Base-by-base conservation (phyloP, 495 filamentous ascomycete species). In the Cryomyces antarcticus region DNA sequence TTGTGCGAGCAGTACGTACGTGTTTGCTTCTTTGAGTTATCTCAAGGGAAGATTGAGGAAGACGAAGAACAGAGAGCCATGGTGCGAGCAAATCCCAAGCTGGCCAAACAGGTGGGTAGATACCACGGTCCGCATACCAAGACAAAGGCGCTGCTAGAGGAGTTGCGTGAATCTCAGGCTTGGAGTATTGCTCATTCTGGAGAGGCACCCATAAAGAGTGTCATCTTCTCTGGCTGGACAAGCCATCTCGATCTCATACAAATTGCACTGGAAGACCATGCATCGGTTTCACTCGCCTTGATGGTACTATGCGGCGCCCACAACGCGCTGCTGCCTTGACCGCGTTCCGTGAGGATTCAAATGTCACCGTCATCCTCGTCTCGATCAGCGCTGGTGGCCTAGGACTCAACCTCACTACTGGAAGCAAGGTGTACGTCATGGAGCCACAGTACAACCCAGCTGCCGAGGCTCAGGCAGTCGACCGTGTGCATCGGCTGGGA, bases 371-470 rank as follows among this genome's bases (percentile, higher is more conserved):
- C 43, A 80, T 97, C 38, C 69, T 97, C 7, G 80, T 93, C 40
- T 94, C 87, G 29, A 87, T 96, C 59, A 82, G 72, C 47, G 89
- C 89, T 1, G 89, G 88, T 44, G 89, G 89, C 30, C 69, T 94
- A 13, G 89, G 88, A 7, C 72, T 97, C 30, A 97, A 97, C 52
- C 67, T 97, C 24, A 94, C 85, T 0, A 64, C 78, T 3, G 89
- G 77, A 24, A 87, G 75, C 53, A 76, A 73, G 33, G 89, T 88
- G 9, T 97, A 85, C 52, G 78, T 96, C 38, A 95, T 97, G 89
- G 89, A 97, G 59, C 89, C 89, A 2, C 85, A 95, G 50, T 97
- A 84, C 57, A 97, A 97, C 57, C 89, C 89, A 2, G 87, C 85
- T 5, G 82, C 85, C 0, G 87, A 96, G 49, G 83, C 85, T 5